Base-by-base conservation (phyloP, 495 filamentous ascomycete genomes). In the Aspergillus sparsus region DNA sequence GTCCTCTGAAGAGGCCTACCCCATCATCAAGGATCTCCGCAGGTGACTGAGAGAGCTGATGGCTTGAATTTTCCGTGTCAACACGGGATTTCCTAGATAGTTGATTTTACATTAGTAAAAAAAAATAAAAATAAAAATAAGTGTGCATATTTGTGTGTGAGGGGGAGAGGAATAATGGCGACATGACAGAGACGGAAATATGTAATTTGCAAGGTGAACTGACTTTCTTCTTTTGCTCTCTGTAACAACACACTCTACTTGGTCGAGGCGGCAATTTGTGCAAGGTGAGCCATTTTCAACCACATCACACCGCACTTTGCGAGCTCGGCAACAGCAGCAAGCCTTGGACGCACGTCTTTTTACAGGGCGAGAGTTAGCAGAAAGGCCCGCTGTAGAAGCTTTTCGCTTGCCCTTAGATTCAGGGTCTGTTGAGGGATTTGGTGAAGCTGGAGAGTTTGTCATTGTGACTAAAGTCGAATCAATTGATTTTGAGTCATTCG, bases 301-400 rank as follows among this genome's bases (percentile, higher is more conserved):
- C 60, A 96, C 92, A 77, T 97, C 91, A 76, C 92, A 97, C 49
- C 92, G 82, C n/a, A 97, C 92, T 72, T 97, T 97, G 65, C 92
- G 85, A 27, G 89, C 83, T 55, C 92, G 82, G 68, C 92, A 97
- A 63, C 87, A 90, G 64, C 90, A 88, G 69, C 92, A 97, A 21
- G 92, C 92, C 55, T 92, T 89, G 7, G 92, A 89, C 3, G 92
- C 92, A 62, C 92, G 82, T 55, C 92, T 78, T 72, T 97, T 97
- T 27, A 89, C 86, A 13, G 85, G 82, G 35, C 86, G 79, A 53
- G 73, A 70, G 62, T 73, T 71, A 32, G 66, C 67, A 16, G 74
- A 62, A 5, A 79, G 69, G 11, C 75, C 72, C 11, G 77, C 75
- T 16, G 68, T 66, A 0, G 76, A 78, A 44, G 76, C 71, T 66